phyloP scores from a whole-genome alignment of 768 basidiomycete species.

The Arthromyces matolae region DNA sequence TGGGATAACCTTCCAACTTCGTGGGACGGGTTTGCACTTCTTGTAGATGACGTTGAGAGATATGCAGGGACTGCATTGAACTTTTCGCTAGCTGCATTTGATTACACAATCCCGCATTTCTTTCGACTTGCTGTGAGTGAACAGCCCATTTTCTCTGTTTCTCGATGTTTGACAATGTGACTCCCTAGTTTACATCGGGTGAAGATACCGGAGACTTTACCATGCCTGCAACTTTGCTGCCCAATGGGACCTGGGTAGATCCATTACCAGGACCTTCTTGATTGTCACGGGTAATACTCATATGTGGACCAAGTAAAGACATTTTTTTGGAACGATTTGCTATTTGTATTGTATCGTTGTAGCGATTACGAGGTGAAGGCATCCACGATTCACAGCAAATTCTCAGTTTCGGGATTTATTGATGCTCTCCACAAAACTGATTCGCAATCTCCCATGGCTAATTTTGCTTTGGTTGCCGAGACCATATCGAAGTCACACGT shows the following conservation, averaged over 20 bases:
- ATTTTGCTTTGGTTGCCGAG: constrained; percentile 6
- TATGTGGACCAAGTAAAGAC: not conserved
- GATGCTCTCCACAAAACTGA: too few relatives aligned
- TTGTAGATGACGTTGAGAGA: constrained; percentile 85
- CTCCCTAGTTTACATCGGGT: constrained; percentile 42
- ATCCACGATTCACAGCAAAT: too few relatives aligned
- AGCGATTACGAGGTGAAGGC: too few relatives aligned
- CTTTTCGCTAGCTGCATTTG: constrained; percentile 62
- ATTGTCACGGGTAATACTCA: constrained; percentile 2
- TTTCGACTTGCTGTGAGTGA: constrained; percentile 73
- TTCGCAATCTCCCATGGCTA: not conserved
- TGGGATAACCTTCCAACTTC: constrained; percentile 52
- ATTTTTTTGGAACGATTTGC: not conserved
- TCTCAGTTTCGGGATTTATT: too few relatives aligned
- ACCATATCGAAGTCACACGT: constrained; percentile 6
- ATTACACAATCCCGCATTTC: constrained; percentile 63
- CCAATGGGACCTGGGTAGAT: constrained; percentile 81
- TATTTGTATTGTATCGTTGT: constrained; percentile 1
- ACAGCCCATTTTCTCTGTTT: not conserved
- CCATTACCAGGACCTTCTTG: constrained; percentile 65
- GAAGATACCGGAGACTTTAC: constrained; percentile 71
- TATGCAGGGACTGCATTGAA: constrained; percentile 70
- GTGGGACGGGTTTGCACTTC: constrained; percentile 76
- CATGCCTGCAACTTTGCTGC: constrained; percentile 68
- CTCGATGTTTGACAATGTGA: constrained; percentile 5